phyloP scores from a whole-genome alignment of 2,329 filamentous ascomycete species.

The Rhinocladiella mackenziei region DNA sequence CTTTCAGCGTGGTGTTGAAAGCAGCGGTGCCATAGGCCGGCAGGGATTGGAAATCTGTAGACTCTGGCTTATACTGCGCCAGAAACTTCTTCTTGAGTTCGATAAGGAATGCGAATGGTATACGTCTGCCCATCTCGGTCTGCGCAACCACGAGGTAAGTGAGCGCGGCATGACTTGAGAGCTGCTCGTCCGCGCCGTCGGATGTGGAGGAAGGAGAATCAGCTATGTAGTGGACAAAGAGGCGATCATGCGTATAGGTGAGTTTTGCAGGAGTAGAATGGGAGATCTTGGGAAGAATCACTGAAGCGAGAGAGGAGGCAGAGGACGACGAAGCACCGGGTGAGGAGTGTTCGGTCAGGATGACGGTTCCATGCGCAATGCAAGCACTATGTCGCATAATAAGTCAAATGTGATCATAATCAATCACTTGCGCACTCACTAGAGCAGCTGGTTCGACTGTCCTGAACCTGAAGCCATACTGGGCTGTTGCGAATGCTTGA shows the following conservation, averaged over 20 bases:
- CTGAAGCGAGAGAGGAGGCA: conserved; percentile 81
- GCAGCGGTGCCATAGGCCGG: conserved; percentile 85
- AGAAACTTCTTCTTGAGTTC: conserved; percentile 89
- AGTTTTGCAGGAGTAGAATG: conserved; percentile 79
- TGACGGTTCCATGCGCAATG: conserved; percentile 89
- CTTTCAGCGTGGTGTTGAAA: conserved; percentile 76
- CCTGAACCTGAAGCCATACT: conserved; percentile 69
- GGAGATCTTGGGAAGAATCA: conserved; percentile 92
- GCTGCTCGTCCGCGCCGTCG: conserved; percentile 26
- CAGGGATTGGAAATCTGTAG: conserved; percentile 69
- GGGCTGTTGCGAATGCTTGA: conserved; percentile 7
- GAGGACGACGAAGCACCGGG: conserved; percentile 78
- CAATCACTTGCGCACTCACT: conserved; percentile 50
- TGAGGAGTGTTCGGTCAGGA: conserved; percentile 87
- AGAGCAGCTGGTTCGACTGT: conserved; percentile 64
- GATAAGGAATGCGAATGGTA: conserved; percentile 87
- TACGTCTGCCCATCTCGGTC: conserved; percentile 73
- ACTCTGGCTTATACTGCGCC: conserved; percentile 59
- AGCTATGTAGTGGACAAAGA: conserved; percentile 94
- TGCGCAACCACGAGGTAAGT: conserved; percentile 90
- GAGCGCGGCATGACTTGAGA: conserved; percentile 59
- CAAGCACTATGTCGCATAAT: conserved; percentile 61
- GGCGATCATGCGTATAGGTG: conserved; percentile 85
- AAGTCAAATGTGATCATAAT: neutral
- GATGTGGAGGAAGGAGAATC: conserved; percentile 69